Evolutionary conservation across 768 basidiomycete genomes (phyloP).

Genomic region (Panus rudis): DNA sequence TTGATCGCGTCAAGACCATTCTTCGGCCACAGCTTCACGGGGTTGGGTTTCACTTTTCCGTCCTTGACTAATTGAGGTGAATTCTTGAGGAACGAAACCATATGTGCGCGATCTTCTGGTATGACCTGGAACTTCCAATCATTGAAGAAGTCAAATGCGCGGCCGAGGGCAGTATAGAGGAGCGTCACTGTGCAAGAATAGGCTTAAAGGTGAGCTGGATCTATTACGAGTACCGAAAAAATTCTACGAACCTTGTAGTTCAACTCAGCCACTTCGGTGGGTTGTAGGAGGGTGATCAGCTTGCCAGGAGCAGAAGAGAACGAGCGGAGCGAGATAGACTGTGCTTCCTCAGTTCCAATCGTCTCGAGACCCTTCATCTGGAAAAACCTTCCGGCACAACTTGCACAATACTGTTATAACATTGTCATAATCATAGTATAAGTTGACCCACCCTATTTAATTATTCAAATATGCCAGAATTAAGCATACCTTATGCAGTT

Average conservation of each 20-base stretch:
- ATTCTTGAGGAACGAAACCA: conserved; percentile 17
- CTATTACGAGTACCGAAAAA: no score
- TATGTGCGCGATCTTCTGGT: conserved; percentile 17
- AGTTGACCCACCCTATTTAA: no score
- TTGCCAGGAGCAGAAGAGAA: conserved; percentile 6
- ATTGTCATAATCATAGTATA: no score
- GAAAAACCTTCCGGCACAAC: no score
- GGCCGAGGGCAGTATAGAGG: conserved; percentile 16
- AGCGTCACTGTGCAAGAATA: conserved; percentile 8
- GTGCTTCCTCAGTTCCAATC: conserved; percentile 8
- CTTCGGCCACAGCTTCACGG: conserved; percentile 17
- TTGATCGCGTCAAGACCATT: conserved; percentile 19
- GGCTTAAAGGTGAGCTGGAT: no score
- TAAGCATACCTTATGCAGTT: no score
- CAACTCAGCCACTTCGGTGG: conserved; percentile 1
- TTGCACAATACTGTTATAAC: no score
- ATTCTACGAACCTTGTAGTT: background rate
- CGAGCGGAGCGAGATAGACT: conserved; percentile 6
- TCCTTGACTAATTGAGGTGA: conserved; percentile 13
- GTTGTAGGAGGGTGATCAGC: conserved; percentile 6
- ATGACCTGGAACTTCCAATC: conserved; percentile 9
- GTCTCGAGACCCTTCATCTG: no score
- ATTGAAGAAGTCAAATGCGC: no score
- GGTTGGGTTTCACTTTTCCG: conserved; percentile 20
- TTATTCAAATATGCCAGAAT: no score